A percentile compares a stretch with the other conserved stretches of the same genome.
These are phyloP conservation scores for Colletotrichum godetiae DNA, from an alignment of 2,329 filamentous ascomycete species.

Conservation along the genomic window DNA sequence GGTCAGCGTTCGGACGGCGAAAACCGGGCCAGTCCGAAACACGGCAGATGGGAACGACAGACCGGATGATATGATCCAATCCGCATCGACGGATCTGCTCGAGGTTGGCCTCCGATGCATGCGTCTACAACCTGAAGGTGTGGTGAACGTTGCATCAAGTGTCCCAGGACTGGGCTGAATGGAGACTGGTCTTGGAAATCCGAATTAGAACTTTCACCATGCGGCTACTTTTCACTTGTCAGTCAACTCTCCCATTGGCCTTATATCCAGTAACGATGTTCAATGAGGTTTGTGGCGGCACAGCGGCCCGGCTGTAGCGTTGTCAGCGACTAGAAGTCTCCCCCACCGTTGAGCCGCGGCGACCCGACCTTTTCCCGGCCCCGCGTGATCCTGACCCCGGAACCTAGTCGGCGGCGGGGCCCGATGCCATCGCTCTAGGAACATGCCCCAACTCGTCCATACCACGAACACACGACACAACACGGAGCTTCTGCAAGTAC, in stretches of 20 bases:
- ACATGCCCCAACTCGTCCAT: constrained; percentile 25
- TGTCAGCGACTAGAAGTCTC: constrained; percentile 10
- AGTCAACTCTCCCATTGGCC: constrained; percentile 8
- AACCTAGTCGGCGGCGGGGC: constrained; percentile 18
- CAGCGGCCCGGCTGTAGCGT: constrained; percentile 23
- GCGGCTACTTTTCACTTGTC: not conserved
- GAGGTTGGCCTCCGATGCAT: not conserved
- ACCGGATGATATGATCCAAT: constrained; percentile 29
- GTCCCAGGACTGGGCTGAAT: not conserved
- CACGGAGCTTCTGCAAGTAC: constrained; percentile 3
- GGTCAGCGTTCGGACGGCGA: constrained; percentile 6
- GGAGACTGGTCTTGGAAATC: not conserved
- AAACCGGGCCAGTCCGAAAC: not conserved
- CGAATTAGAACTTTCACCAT: not conserved
- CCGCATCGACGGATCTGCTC: constrained; percentile 36
- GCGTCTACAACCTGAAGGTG: not conserved
- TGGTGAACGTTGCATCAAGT: not conserved
- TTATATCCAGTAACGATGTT: not conserved
- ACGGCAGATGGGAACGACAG: not conserved
- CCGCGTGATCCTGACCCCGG: constrained; percentile 27
- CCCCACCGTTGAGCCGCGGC: constrained; percentile 10
- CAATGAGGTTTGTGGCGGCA: constrained; percentile 13
- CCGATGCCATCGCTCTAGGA: constrained; percentile 17
- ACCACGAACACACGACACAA: constrained; percentile 1
- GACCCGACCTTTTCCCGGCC: constrained; percentile 29